Evolutionary conservation across 176 grass and related monocot genomes (phyloP), one percentile per base, ranked within the genome.

Genomic region (Tuctoria greenei): DNA sequence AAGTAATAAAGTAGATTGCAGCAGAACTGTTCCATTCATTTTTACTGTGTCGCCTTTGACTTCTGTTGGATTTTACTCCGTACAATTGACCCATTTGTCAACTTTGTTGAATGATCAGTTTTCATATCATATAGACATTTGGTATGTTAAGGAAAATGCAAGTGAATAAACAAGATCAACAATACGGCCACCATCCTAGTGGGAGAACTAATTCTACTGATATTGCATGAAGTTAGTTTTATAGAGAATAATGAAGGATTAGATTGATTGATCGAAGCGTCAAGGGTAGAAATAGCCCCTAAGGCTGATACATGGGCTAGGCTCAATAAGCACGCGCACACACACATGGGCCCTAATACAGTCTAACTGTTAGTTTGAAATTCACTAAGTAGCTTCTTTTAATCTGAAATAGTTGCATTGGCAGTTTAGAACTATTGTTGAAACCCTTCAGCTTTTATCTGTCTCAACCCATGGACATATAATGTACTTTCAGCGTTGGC

Each of bases 361-460:
- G n/a, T n/a, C n/a, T n/a, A n/a, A n/a, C 2, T 45, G 24, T 52
- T 61, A 5, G 1, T 70, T 62, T 63, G 43, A 47, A 69, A 58
- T 5, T 25, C 11, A 5, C 14, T 27, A 18, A 10, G 23, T 26
- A 5, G 59, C 18, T 43, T 66, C 7, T 35, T 59, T 56, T 5
- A 57, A 65, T 56, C 40, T 8, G 10, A 84, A 59, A 78, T 59
- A 73, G 58, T 7, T 58, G 49, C 5, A 50, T 60, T 41, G 73
- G n/a, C n/a, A 23, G n/a, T 56, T 56, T 23, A 20, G 15, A 36
- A 49, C 3, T 45, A 40, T 20, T 49, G 50, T 31, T 46, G 28
- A 72, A 66, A 10, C 10, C n/a, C n/a, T n/a, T 49, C 31, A 20
- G 34, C 41, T 60, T 47, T 59, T 38, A 64, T 37, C 21, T 2